These are phyloP conservation scores for Saccharomyces mikatae DNA, from an alignment of 805 yeast species.

Conservation along the genomic window DNA sequence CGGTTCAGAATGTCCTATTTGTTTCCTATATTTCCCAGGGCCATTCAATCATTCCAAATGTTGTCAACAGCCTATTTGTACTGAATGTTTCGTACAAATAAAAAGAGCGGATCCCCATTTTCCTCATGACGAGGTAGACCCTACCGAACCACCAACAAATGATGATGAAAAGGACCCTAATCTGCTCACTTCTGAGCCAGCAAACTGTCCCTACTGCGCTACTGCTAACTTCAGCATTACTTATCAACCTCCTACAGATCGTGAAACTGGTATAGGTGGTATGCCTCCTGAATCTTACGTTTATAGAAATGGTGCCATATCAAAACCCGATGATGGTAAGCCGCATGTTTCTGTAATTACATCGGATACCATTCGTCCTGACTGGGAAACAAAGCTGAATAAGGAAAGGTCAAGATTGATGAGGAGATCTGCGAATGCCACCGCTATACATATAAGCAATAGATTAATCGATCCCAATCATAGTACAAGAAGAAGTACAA, in stretches of 20 bases:
- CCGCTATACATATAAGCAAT: conserved; percentile 85
- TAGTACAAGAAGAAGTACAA: conserved; percentile 14
- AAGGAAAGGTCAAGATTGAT: conserved; percentile 73
- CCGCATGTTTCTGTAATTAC: conserved; percentile 38
- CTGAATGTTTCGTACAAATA: conserved; percentile 95
- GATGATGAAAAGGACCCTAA: conserved; percentile 42
- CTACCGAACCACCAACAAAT: conserved; percentile 19
- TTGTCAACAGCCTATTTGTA: conserved; percentile 87
- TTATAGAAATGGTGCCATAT: conserved; percentile 7
- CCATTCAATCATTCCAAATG: conserved; percentile 75
- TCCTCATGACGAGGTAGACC: conserved; percentile 58
- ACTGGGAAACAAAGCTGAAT: conserved; percentile 73
- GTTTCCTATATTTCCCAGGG: conserved; percentile 62
- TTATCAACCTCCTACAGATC: conserved; percentile 53
- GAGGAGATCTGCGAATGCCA: conserved; percentile 86
- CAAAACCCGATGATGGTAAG: conserved; percentile 35
- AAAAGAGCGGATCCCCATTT: conserved; percentile 77
- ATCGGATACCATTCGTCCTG: conserved; percentile 81
- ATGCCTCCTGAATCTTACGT: conserved; percentile 39
- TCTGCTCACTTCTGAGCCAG: conserved; percentile 73
- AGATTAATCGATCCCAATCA: conserved; percentile 41
- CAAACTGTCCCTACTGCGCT: conserved; percentile 91
- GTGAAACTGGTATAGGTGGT: conserved; percentile 52
- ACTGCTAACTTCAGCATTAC: conserved; percentile 77
- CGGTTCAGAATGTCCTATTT: conserved; percentile 86